Conservation (phyloP, 2,329 filamentous ascomycete genomes). For the Chrysosporium keratinophilum region DNA sequence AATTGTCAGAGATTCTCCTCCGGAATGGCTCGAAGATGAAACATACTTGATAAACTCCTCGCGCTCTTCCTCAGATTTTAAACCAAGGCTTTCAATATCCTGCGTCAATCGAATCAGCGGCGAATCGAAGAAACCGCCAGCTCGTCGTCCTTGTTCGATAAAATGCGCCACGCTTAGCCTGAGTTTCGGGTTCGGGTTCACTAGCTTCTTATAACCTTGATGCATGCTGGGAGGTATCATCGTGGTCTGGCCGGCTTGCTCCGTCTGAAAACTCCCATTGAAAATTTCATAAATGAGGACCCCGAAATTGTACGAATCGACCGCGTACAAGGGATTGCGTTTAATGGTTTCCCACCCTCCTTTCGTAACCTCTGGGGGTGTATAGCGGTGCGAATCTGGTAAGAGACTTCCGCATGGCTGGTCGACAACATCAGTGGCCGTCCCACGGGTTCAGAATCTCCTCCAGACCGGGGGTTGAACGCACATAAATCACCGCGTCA, state of each 20-base stretch:
- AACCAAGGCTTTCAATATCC: conserved; percentile 80
- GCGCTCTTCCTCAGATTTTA: conserved; percentile 75
- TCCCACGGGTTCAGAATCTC: neutral
- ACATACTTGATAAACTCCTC: conserved; percentile 67
- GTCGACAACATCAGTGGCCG: neutral
- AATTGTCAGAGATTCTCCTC: conserved; percentile 17
- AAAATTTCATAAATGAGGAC: conserved; percentile 82
- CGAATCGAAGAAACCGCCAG: conserved; percentile 83
- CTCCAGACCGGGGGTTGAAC: conserved; percentile 16
- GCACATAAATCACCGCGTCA: conserved; percentile 78
- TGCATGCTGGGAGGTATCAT: conserved; percentile 82
- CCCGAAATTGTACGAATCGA: conserved; percentile 81
- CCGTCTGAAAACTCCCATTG: conserved; percentile 66
- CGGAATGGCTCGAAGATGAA: neutral
- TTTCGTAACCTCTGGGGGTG: conserved; percentile 74
- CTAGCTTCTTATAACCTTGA: conserved; percentile 76
- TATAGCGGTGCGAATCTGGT: conserved; percentile 73
- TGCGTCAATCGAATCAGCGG: conserved; percentile 85
- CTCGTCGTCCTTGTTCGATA: conserved; percentile 73
- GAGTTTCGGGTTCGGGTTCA: conserved; percentile 81
- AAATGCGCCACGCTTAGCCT: conserved; percentile 76
- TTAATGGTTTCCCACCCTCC: conserved; percentile 89
- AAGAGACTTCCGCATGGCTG: conserved; percentile 78
- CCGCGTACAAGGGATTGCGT: conserved; percentile 64
- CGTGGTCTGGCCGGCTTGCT: conserved; percentile 77